phyloP scores from a whole-genome alignment of 257 asterid species.

The Solanum etuberosum region DNA sequence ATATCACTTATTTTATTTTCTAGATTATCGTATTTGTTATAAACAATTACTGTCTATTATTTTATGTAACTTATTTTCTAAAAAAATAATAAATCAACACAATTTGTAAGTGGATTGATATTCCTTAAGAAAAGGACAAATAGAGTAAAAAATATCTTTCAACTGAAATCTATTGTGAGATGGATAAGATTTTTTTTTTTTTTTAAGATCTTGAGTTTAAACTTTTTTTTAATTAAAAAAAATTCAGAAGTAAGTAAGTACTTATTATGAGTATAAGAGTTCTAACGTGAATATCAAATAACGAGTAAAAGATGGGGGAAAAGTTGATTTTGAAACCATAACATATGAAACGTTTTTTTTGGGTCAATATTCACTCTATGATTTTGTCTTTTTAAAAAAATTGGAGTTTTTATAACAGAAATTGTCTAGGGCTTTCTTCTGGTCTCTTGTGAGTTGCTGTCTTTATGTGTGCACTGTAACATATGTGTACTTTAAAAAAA shows the following conservation, averaged over 20 bases:
- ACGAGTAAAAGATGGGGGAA: fast-evolving
- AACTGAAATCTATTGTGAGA: not conserved
- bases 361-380: not conserved
- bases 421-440: not conserved
- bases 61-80: not conserved
- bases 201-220: not conserved
- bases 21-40: not conserved
- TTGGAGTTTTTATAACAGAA: not conserved
- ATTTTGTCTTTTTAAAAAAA: not conserved
- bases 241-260: no score
- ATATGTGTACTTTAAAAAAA: not conserved
- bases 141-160: not conserved
- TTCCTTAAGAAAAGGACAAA: not conserved
- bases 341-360: not conserved
- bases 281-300: not conserved
- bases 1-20: not conserved
- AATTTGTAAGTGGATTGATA: not conserved
- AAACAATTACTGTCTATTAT: not conserved
- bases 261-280: not conserved
- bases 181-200: not conserved
- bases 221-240: fast-evolving
- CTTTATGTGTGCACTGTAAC: not conserved
- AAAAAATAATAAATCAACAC: not conserved
- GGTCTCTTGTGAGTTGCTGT: not conserved
- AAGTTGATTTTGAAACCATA: not conserved